phyloP scores from a whole-genome alignment of 2,329 filamentous ascomycete species.

The Akanthomyces lecanii region DNA sequence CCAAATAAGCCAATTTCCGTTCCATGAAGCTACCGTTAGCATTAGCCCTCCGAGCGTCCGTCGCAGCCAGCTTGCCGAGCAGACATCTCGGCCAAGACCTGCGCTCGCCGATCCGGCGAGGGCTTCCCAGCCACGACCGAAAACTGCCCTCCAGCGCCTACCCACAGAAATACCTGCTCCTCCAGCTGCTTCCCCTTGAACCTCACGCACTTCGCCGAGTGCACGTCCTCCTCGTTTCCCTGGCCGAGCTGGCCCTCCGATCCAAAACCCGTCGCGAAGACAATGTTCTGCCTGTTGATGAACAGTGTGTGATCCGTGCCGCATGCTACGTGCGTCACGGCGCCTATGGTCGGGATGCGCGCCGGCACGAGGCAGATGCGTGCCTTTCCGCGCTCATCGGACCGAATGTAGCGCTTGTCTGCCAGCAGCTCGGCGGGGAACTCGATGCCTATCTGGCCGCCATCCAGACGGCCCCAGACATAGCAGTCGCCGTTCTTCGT shows the following conservation, averaged over 20 bases:
- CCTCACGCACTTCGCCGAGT: conserved; percentile 53
- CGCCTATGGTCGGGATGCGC: conserved; percentile 49
- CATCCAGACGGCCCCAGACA: conserved; percentile 52
- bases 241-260: conserved; percentile 68
- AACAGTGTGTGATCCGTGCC: conserved; percentile 66
- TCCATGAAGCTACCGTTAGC: too few species aligned
- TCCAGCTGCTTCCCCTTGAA: conserved; percentile 76
- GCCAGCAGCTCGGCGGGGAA: conserved; percentile 42
- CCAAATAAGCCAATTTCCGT: too few species aligned
- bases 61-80: too few species aligned
- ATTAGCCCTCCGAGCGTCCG: too few species aligned
- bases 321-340: conserved; percentile 44
- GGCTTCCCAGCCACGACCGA: conserved; percentile 49
- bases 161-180: conserved; percentile 63
- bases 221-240: conserved; percentile 66
- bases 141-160: conserved; percentile 74
- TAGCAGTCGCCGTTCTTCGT: conserved; percentile 47
- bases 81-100: too few species aligned
- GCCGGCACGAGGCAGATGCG: conserved; percentile 52
- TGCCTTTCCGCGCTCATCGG: conserved; percentile 51
- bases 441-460: conserved; percentile 46
- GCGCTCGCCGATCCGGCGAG: too few species aligned
- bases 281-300: conserved; percentile 58
- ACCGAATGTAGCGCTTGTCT: conserved; percentile 46
- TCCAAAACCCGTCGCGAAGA: conserved; percentile 69